phyloP scores from a whole-genome alignment of 164 flowering plant species.

The Santalum album region DNA sequence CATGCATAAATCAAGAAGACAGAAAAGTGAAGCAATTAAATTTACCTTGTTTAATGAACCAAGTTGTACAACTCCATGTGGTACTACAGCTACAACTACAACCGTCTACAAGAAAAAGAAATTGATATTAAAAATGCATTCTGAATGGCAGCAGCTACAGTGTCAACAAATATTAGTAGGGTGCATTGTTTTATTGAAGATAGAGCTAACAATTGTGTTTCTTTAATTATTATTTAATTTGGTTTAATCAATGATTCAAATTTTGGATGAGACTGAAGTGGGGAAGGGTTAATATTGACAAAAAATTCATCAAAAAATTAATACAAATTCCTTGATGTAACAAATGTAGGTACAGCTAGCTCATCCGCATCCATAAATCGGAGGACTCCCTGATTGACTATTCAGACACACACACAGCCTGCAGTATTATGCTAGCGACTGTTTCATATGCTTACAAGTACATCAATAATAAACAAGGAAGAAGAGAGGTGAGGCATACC shows the following conservation, averaged over 20 bases:
- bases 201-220: too few species aligned
- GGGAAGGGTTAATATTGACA: too few species aligned
- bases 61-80: conserved; percentile 76
- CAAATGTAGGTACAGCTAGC: too few species aligned
- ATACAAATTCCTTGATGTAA: too few species aligned
- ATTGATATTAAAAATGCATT: background rate
- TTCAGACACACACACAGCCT: too few species aligned
- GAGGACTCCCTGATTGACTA: too few species aligned
- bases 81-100: conserved; percentile 59
- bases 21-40: background rate
- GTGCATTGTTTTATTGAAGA: background rate
- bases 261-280: too few species aligned
- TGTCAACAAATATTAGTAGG: too few species aligned
- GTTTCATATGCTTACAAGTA: background rate
- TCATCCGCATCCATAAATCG: too few species aligned
- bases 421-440: background rate
- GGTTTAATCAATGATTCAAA: too few species aligned
- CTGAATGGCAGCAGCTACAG: background rate
- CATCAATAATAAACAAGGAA: background rate
- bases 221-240: too few species aligned
- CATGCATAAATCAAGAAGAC: background rate
- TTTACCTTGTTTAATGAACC: conserved; percentile 65
- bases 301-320: too few species aligned
- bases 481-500: conserved; percentile 26
- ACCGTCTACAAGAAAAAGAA: conserved; percentile 40